Base-by-base conservation (phyloP, 2,329 filamentous ascomycete genomes). In the Sphaerulina populicola region DNA sequence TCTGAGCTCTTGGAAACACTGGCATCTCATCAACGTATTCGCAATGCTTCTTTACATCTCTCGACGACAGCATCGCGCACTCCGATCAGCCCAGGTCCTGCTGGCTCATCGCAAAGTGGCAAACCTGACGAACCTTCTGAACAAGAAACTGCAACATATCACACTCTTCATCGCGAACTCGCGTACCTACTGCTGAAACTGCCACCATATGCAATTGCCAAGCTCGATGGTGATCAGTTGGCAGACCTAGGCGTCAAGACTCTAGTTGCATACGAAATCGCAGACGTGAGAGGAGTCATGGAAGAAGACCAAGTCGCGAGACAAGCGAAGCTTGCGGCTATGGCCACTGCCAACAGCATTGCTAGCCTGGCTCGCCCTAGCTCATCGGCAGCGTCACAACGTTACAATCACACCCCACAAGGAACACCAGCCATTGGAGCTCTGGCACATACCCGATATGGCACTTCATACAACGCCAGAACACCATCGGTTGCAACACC, bases 221-320 rank as follows among this genome's bases (percentile, higher is more conserved):
- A 93, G 62, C 73, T 95, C 55, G 84, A 94, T 61, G 88, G 88
- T 8, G 85, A 94, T 64, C 86, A 89, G 66, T 71, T 94, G n/a
- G 84, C 83, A 29, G 86, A 89, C 52, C 73, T 95, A 43, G 83
- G 87, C 56, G 85, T 94, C 64, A 91, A 84, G 70, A 87, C 82
- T 41, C 88, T 82, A 64, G 78, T 95, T 15, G 72, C 88, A 53
- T 74, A 94, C 42, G 80, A 86, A 54, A 81, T 78, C 6, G 81
- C 84, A 46, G 81, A 88, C 62, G 86, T 86, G 66, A 79, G 78
- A 56, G 89, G 89, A 4, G 80, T 85, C 3, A 83, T 94, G 80
- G 88, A 94, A 60, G 87, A 91, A 60, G 88, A 94, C 59, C 85
- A 88, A 57, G 64, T 71, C 1, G 68, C 72, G 2, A 66, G 71